Percentiles rank a stretch among this genome's conserved stretches.
Evolutionary conservation across 768 basidiomycete genomes (phyloP).

Genomic region (Suillus lakei): DNA sequence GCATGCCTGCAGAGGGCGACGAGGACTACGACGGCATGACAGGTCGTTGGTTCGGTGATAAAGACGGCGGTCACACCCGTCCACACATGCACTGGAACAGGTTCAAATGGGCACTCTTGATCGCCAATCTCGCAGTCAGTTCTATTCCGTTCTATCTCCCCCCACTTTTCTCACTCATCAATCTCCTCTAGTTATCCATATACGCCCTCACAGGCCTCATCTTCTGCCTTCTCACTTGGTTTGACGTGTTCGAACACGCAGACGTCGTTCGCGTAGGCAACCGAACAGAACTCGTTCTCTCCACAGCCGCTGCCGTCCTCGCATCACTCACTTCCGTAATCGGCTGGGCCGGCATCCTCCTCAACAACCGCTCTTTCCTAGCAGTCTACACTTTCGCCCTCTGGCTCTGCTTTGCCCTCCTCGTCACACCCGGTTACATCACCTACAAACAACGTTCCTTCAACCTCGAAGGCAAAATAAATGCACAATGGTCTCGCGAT

Average conservation of each 20-base stretch:
- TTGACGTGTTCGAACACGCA: slow-evolving; percentile 70
- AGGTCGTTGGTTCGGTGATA: slow-evolving; percentile 45
- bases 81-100: slow-evolving; percentile 71
- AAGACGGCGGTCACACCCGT: slow-evolving; percentile 42
- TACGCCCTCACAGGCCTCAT: slow-evolving; percentile 69
- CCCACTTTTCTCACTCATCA: neutral
- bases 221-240: slow-evolving; percentile 75
- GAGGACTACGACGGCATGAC: slow-evolving; percentile 57
- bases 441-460: slow-evolving; percentile 76
- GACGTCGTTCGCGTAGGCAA: slow-evolving; percentile 79
- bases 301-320: slow-evolving; percentile 65
- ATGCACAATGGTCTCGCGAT: slow-evolving; percentile 71
- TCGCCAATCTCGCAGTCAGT: slow-evolving; percentile 35
- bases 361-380: slow-evolving; percentile 85
- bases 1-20: slow-evolving; percentile 57
- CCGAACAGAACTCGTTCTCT: slow-evolving; percentile 66
- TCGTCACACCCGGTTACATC: slow-evolving; percentile 78
- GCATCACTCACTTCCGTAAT: slow-evolving; percentile 69
- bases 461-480: slow-evolving; percentile 84
- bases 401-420: slow-evolving; percentile 74
- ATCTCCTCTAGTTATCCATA: slow-evolving; percentile 48
- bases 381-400: slow-evolving; percentile 73
- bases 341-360: slow-evolving; percentile 80
- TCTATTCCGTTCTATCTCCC: neutral
- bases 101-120: slow-evolving; percentile 84